Evolutionary conservation across 805 yeast species (phyloP).

Genomic region (Pichia cabralensis): DNA sequence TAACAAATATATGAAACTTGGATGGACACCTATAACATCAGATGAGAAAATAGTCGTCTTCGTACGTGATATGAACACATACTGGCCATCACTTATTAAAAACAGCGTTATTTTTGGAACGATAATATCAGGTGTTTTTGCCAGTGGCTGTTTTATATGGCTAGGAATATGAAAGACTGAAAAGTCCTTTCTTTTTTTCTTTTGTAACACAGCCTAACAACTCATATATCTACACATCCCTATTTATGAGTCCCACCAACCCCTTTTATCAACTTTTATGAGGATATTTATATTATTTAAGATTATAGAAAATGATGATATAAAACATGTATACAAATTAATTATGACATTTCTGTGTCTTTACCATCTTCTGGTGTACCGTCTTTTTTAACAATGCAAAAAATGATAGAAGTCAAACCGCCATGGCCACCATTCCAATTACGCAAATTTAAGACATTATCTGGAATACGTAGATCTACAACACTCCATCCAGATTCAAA

Average conservation of each 20-base stretch:
- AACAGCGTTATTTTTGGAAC: no score
- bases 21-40: slow-evolving; percentile 50
- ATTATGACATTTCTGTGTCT: slow-evolving; percentile 6
- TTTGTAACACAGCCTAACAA: no score
- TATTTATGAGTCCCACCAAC: no score
- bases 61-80: slow-evolving; percentile 23
- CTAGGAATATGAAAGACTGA: no score
- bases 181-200: no score
- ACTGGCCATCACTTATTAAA: no score
- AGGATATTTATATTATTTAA: no score
- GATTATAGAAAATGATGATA: not conserved
- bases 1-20: slow-evolving; percentile 32
- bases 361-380: slow-evolving; percentile 9
- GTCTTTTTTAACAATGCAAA: slow-evolving; percentile 28
- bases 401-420: slow-evolving; percentile 55
- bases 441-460: slow-evolving; percentile 49
- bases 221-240: no score
- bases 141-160: no score
- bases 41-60: slow-evolving; percentile 33
- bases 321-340: not conserved
- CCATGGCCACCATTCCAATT: slow-evolving; percentile 81
- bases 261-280: no score
- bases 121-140: no score
- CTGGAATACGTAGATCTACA: slow-evolving; percentile 60
- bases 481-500: slow-evolving; percentile 58